Evolutionary conservation across 2,329 filamentous ascomycete genomes (phyloP), one percentile per base, ranked within the genome.

Genomic region (Ceratocystis smalleyi): DNA sequence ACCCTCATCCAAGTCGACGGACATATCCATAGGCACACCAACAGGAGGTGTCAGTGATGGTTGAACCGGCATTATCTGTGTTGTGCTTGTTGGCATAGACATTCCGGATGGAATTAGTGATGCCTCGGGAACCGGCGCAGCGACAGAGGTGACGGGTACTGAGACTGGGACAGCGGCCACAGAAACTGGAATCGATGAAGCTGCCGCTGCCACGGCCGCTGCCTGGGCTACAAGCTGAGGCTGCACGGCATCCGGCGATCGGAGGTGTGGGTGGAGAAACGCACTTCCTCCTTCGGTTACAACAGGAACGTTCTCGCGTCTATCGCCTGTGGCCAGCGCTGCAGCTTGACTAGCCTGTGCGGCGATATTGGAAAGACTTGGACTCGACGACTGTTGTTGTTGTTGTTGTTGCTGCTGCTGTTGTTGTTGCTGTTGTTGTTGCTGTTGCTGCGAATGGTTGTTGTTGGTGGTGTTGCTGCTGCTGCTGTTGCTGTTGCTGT

Each of bases 81-180:
- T 22, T 22, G 45, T n/a, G 19, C 24, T 30, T 22, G 55, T 43
- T 40, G 61, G 30, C n/a, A 63, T 55, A 15, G 66, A 61, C 43
- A 63, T 51, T 5, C 63, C 22, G 43, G 70, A 71, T 55, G 74
- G 71, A 72, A 77, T 76, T 74, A 77, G 76, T 55, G 68, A 71
- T 60, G 72, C 68, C 66, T 67, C 64, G 32, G 67, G 63, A 6
- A 66, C 64, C 1, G 54, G 61, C 10, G 55, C 61, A 24, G 64
- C 43, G 7, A 66, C 30, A 4, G 61, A 51, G 17, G 43, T 47
- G 19, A 62, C 32, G 15, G 45, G 61, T 47, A 62, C 51, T 30
- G 47, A 27, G 24, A 54, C 49, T 19, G 61, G 40, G 27, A 55
- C 49, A 22, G 35, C 10, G 35, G 30, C 49, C n/a, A 63, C 47